These are phyloP conservation scores for Triticum timopheevii DNA, from an alignment of 176 grass and related monocot genomes.

Conservation along the genomic window DNA sequence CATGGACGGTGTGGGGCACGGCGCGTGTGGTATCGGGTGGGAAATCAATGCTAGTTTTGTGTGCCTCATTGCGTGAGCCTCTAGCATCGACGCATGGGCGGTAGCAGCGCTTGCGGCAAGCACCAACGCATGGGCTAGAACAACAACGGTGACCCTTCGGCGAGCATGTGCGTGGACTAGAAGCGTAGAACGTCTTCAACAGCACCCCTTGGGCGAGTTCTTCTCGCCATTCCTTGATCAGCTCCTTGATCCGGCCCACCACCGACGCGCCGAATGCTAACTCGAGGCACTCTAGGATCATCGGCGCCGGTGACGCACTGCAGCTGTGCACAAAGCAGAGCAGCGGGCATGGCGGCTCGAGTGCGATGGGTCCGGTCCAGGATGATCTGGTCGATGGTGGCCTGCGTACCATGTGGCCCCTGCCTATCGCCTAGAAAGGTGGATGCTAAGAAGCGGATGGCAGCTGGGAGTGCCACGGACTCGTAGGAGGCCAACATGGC, in stretches of 20 bases:
- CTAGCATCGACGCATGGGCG: too few species aligned
- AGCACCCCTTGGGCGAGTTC: conserved; percentile 79
- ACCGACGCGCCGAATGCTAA: conserved; percentile 59
- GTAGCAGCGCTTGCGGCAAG: too few species aligned
- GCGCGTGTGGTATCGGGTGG: too few species aligned
- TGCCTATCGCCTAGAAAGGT: conserved; percentile 70
- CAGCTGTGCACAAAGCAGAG: conserved; percentile 93
- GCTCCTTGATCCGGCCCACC: conserved; percentile 95
- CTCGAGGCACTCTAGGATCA: conserved; percentile 64
- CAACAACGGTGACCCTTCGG: too few species aligned
- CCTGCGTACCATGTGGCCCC: conserved; percentile 83
- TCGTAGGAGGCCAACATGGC: conserved; percentile 56
- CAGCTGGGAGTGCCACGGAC: conserved; percentile 47
- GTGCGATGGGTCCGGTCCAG: conserved; percentile 55
- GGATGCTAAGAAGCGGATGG: conserved; percentile 74
- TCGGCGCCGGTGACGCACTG: conserved; percentile 77
- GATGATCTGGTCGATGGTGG: conserved; percentile 95
- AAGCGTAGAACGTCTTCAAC: too few species aligned
- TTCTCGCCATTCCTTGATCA: conserved; percentile 98
- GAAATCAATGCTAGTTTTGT: background rate
- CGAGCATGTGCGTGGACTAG: too few species aligned
- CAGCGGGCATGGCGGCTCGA: conserved; percentile 37
- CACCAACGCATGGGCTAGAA: too few species aligned
- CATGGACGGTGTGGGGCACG: background rate
- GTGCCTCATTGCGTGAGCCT: background rate